Evolutionary conservation across 169 alveolate species (phyloP).

Genomic region (Plasmodium gonderi): DNA sequence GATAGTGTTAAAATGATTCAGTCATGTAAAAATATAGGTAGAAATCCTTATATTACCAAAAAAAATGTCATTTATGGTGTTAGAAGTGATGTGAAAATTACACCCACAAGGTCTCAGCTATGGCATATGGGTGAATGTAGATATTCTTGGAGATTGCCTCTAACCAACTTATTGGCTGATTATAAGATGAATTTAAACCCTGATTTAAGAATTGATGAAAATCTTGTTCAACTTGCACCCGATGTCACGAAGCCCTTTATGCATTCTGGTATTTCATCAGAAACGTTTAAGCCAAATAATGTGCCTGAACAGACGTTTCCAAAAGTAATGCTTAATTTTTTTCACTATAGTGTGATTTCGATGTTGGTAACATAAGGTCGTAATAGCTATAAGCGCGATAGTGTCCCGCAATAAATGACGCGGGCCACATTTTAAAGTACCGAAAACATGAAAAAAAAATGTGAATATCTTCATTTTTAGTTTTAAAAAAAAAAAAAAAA

Average conservation of each 20-base stretch:
- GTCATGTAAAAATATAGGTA: slow-evolving; percentile 82
- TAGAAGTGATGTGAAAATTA: slow-evolving; percentile 77
- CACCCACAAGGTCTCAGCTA: slow-evolving; percentile 75
- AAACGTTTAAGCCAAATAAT: slow-evolving; percentile 56
- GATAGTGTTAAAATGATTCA: slow-evolving; percentile 90
- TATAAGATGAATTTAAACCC: slow-evolving; percentile 58
- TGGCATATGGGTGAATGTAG: slow-evolving; percentile 78
- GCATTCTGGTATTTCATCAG: slow-evolving; percentile 74
- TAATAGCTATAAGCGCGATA: too few relatives aligned
- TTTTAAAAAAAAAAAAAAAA: not conserved
- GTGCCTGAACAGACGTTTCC: slow-evolving; percentile 69
- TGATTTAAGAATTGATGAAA: slow-evolving; percentile 67
- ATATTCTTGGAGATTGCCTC: slow-evolving; percentile 83
- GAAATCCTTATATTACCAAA: slow-evolving; percentile 88
- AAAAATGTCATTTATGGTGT: slow-evolving; percentile 85
- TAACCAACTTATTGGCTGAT: slow-evolving; percentile 84
- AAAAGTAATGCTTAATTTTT: slow-evolving; percentile 8
- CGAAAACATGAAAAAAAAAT: not conserved
- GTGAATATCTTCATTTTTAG: slow-evolving; percentile 4
- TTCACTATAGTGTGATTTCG: not conserved
- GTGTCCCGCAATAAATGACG: not conserved
- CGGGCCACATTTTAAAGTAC: too few relatives aligned
- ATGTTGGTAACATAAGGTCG: not conserved
- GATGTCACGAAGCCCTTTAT: slow-evolving; percentile 67
- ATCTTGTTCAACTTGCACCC: slow-evolving; percentile 63